phyloP scores from a whole-genome alignment of 257 asterid species.

The Penstemon newberryi region DNA sequence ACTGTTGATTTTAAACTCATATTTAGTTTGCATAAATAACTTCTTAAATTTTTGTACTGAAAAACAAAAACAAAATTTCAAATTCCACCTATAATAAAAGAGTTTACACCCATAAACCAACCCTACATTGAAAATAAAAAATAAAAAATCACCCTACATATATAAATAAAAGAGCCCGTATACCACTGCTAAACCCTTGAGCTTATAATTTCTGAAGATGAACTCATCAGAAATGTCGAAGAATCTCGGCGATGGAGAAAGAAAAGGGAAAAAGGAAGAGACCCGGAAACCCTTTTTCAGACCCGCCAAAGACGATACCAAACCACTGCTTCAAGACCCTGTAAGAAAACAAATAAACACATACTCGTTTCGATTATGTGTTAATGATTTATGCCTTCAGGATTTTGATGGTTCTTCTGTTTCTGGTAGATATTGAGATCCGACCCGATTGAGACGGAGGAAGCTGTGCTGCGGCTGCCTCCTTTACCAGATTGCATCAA shows the following conservation, averaged over 20 bases:
- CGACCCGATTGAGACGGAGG: conserved; percentile 90
- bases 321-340: conserved; percentile 78
- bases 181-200: background rate
- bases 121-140: too few relatives aligned
- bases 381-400: background rate
- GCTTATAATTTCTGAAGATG: conserved; percentile 23
- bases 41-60: too few relatives aligned
- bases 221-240: conserved; percentile 31
- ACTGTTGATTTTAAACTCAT: too few relatives aligned
- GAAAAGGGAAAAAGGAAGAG: conserved; percentile 23
- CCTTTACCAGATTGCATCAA: conserved; percentile 55
- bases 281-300: conserved; percentile 58
- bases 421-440: conserved; percentile 63
- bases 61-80: too few relatives aligned
- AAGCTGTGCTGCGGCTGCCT: conserved; percentile 81
- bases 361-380: background rate
- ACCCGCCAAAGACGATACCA: conserved; percentile 75
- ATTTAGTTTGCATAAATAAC: too few relatives aligned
- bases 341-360: conserved; percentile 30
- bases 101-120: too few relatives aligned
- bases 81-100: too few relatives aligned
- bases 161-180: background rate
- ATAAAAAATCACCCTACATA: background rate
- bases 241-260: conserved; percentile 31
- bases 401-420: background rate